Evolutionary conservation across 176 grass and related monocot genomes (phyloP), one percentile per base, ranked within the genome.

Genomic region (Cymbopogon citratus): DNA sequence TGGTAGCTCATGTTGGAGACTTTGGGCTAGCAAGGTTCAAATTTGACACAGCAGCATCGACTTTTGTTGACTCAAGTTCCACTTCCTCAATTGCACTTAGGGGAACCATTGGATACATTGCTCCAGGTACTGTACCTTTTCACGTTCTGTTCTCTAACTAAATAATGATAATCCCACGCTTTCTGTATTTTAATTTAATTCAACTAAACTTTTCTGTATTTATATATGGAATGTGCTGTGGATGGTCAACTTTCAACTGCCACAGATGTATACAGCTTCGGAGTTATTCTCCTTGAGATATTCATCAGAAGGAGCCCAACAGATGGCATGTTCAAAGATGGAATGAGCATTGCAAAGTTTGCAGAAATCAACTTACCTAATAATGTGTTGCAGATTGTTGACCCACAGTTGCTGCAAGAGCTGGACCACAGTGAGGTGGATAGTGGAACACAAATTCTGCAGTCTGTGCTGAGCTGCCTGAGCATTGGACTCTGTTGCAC

Each of bases 221-320:
- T 34, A 21, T 56, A 3, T 66, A 56, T 5, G 76, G 81, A 84
- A 51, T 84, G 27, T 8, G 71, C 81, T 67, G 65, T 31, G 13
- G 61, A 62, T 54, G 44, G 43, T 75, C 21, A 75, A 36, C 12
- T 75, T 67, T 84, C 81, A 4, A 66, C 29, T 12, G 69, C 54
- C 15, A n/a, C 69, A 6, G 81, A 83, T 54, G 71, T 83, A 3
- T 84, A 84, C 24, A 84, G 81, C 62, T 84, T 84, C 28, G 63
- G 62, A 41, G 40, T 84, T 39, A n/a, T 84, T 76, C 62, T 84
- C 7, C 46, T 84, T 10, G 81, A 84, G 21, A 68, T 76, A 57
- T 76, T 84, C 25, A 57, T 56, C 35, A 16, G 62, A 19, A 84
- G 40, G 34, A 76, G 61, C 24, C 81, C 62, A 13, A 84, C 72